These are phyloP conservation scores for Cercospora sp. DNA, from an alignment of 2,329 filamentous ascomycete genomes.

Conservation along the genomic window DNA sequence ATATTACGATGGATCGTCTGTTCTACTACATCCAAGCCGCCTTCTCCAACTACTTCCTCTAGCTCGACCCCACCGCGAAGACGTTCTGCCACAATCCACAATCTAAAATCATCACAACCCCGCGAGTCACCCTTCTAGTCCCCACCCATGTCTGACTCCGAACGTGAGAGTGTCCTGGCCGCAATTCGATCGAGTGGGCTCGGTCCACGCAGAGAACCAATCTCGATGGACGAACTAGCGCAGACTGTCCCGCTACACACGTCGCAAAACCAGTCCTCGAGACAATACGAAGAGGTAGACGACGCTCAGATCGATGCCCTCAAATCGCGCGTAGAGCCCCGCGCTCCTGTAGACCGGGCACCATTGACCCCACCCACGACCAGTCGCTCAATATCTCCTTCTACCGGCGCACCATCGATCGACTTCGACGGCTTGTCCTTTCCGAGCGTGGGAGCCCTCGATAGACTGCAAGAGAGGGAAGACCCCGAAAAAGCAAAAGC, in stretches of 20 bases:
- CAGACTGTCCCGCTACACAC: conserved; percentile 15
- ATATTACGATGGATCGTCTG: conserved; percentile 36
- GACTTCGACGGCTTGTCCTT: conserved; percentile 59
- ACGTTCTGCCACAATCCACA: not conserved
- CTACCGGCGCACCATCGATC: conserved; percentile 52
- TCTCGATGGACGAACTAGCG: conserved; percentile 46
- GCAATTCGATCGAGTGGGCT: conserved; percentile 60
- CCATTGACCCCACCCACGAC: conserved; percentile 55
- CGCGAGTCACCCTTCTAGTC: not conserved
- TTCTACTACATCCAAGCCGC: conserved; percentile 40
- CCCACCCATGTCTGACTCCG: conserved; percentile 32
- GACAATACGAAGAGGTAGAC: conserved; percentile 43
- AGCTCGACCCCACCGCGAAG: conserved; percentile 11
- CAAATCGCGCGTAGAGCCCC: conserved; percentile 39
- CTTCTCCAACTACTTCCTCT: conserved; percentile 40
- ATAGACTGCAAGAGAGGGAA: conserved; percentile 35
- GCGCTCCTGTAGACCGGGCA: conserved; percentile 56
- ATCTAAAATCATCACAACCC: not conserved
- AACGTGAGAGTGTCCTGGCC: conserved; percentile 59
- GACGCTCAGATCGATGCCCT: conserved; percentile 46
- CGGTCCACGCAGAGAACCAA: conserved; percentile 47
- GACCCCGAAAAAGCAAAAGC: conserved; percentile 59
- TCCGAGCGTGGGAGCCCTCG: conserved; percentile 47
- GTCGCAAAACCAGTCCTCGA: conserved; percentile 18
- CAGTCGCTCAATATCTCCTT: conserved; percentile 52